Evolutionary conservation across 805 yeast genomes (phyloP).

Genomic region (Candida orba): DNA sequence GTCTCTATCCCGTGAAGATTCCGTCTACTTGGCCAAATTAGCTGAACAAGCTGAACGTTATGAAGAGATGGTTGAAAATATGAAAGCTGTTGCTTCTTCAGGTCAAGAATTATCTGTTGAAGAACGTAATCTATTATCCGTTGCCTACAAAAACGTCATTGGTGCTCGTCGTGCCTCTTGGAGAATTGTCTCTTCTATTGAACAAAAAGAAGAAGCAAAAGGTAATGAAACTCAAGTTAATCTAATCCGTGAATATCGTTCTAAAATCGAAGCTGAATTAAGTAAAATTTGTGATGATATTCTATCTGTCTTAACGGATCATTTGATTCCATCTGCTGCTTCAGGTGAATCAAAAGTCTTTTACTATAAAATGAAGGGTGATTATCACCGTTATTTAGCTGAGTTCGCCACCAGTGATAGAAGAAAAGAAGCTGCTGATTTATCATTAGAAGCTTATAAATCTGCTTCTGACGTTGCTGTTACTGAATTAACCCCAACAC

Average conservation of each 20-base stretch:
- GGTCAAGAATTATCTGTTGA: constrained; percentile 95
- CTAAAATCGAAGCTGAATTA: constrained; percentile 89
- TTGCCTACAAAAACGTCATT: constrained; percentile 96
- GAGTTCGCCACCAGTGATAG: constrained; percentile 90
- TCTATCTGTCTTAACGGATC: constrained; percentile 76
- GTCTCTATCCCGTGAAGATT: constrained; percentile 93
- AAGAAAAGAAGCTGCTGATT: constrained; percentile 87
- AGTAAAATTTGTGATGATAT: constrained; percentile 93
- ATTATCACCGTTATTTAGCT: constrained; percentile 97
- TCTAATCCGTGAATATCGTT: constrained; percentile 88
- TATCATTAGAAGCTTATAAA: constrained; percentile 90
- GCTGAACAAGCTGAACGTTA: constrained; percentile 99
- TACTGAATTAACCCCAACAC: constrained; percentile 96
- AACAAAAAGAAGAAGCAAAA: constrained; percentile 95
- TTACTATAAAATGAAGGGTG: constrained; percentile 99
- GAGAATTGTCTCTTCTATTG: constrained; percentile 97
- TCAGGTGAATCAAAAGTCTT: constrained; percentile 97
- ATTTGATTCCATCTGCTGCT: constrained; percentile 89
- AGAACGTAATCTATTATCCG: constrained; percentile 94
- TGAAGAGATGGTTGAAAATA: constrained; percentile 98
- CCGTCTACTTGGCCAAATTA: constrained; percentile 94
- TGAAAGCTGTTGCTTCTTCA: constrained; percentile 94
- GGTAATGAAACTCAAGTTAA: constrained; percentile 87
- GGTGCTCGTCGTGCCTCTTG: constrained; percentile 99
- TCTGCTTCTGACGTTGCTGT: constrained; percentile 96